A percentile compares a stretch with the other conserved stretches of the same genome.
Conservation (phyloP, 768 basidiomycete genomes). For the Termitomyces sp. region DNA sequence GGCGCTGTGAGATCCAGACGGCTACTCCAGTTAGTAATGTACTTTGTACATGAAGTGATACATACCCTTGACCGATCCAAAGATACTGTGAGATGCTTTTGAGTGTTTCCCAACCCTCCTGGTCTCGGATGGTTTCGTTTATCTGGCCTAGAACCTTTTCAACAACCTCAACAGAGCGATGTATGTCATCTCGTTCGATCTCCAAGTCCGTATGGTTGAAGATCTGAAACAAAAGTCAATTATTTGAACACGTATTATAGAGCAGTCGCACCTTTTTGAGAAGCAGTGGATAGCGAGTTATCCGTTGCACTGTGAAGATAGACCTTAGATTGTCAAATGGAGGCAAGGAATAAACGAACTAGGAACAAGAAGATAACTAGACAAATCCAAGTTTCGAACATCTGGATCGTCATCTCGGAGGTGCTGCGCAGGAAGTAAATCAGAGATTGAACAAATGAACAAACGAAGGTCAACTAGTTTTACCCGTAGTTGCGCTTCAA, state of each 20-base stretch:
- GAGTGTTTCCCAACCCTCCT: constrained; percentile 75
- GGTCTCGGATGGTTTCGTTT: constrained; percentile 85
- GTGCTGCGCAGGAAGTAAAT: constrained; percentile 31
- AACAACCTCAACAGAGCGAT: constrained; percentile 50
- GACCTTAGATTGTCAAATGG: constrained; percentile 1
- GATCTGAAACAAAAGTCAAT: constrained; percentile 40
- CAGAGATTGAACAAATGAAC: not conserved
- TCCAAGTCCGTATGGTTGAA: constrained; percentile 68
- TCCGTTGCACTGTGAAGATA: constrained; percentile 72
- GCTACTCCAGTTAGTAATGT: not conserved
- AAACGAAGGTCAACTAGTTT: not conserved
- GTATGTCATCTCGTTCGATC: constrained; percentile 53
- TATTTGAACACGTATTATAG: not conserved
- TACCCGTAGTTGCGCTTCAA: constrained; percentile 68
- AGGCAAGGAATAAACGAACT: constrained; percentile 44
- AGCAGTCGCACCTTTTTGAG: constrained; percentile 56
- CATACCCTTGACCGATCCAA: constrained; percentile 84
- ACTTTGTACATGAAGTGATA: constrained; percentile 15
- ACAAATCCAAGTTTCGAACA: constrained; percentile 79
- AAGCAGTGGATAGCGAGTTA: constrained; percentile 90
- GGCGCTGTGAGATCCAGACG: constrained; percentile 88
- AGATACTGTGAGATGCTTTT: constrained; percentile 69
- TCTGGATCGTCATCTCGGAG: constrained; percentile 76
- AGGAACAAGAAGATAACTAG: constrained; percentile 87
- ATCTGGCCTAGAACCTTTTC: constrained; percentile 74